Evolutionary conservation across 2,329 filamentous ascomycete species (phyloP).

Genomic region (Pseudogymnoascus sp.): DNA sequence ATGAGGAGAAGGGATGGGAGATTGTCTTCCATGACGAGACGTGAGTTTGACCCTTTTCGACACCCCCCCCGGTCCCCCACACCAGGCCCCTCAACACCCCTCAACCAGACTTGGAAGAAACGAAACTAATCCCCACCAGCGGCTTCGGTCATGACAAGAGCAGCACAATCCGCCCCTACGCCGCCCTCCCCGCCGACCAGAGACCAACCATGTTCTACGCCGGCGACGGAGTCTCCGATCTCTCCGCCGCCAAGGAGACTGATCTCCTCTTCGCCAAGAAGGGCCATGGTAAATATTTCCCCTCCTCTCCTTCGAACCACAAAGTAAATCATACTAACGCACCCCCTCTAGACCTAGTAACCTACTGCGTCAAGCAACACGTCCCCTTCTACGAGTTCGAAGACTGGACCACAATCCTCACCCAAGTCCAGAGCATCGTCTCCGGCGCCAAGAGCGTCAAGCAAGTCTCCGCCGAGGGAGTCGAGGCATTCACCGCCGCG

Average conservation of each 20-base stretch:
- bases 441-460: slow-evolving; percentile 62
- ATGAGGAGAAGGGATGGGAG: slow-evolving; percentile 76
- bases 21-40: slow-evolving; percentile 84
- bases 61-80: not conserved
- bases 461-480: slow-evolving; percentile 48
- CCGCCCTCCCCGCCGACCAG: slow-evolving; percentile 55
- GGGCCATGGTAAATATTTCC: slow-evolving; percentile 63
- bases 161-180: slow-evolving; percentile 81
- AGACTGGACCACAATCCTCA: slow-evolving; percentile 72
- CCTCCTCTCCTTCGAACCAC: not conserved
- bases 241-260: slow-evolving; percentile 86
- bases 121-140: slow-evolving; percentile 12
- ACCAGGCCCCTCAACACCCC: not conserved
- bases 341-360: slow-evolving; percentile 62
- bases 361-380: slow-evolving; percentile 74
- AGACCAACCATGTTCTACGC: slow-evolving; percentile 88
- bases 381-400: slow-evolving; percentile 84
- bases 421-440: slow-evolving; percentile 68
- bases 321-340: slow-evolving; percentile 10
- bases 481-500: slow-evolving; percentile 19
- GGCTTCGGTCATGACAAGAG: slow-evolving; percentile 96
- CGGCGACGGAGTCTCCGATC: slow-evolving; percentile 86
- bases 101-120: not conserved
- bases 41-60: slow-evolving; percentile 31
- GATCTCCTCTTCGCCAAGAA: slow-evolving; percentile 91